A percentile compares a stretch with the other conserved stretches of the same genome.
Evolutionary conservation across 148 eudicot genomes (phyloP).

Genomic region (Arbutus unedo): DNA sequence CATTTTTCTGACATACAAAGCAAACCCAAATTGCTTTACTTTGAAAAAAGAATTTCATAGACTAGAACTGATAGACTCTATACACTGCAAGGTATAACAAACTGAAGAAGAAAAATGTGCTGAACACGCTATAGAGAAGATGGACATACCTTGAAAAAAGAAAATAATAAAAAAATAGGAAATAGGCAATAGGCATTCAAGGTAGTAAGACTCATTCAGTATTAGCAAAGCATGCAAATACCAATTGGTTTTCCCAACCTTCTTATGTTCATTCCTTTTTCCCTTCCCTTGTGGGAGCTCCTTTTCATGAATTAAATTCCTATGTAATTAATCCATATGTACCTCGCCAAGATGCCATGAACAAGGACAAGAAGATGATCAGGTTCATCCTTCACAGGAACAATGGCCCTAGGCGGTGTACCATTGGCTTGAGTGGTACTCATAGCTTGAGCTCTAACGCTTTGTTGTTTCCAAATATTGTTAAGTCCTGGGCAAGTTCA

Average conservation of each 20-base stretch:
- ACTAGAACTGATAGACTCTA: neutral
- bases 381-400: conserved; percentile 44
- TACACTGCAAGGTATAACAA: neutral
- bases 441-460: conserved; percentile 57
- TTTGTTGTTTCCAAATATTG: conserved; percentile 38
- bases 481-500: conserved; percentile 43
- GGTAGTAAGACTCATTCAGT: neutral
- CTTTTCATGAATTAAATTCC: neutral
- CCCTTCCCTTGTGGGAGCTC: neutral
- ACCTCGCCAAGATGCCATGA: conserved; percentile 97
- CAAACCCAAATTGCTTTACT: neutral
- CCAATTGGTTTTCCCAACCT: neutral
- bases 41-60: neutral
- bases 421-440: conserved; percentile 48
- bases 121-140: neutral
- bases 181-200: neutral
- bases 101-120: neutral
- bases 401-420: conserved; percentile 33
- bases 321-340: conserved; percentile 4
- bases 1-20: neutral
- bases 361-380: conserved; percentile 98
- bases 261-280: neutral
- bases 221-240: too few species aligned
- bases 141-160: neutral
- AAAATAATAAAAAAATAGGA: neutral